These are phyloP conservation scores for Spinacia oleracea DNA, from an alignment of 179 eudicot genomes.

Conservation along the genomic window DNA sequence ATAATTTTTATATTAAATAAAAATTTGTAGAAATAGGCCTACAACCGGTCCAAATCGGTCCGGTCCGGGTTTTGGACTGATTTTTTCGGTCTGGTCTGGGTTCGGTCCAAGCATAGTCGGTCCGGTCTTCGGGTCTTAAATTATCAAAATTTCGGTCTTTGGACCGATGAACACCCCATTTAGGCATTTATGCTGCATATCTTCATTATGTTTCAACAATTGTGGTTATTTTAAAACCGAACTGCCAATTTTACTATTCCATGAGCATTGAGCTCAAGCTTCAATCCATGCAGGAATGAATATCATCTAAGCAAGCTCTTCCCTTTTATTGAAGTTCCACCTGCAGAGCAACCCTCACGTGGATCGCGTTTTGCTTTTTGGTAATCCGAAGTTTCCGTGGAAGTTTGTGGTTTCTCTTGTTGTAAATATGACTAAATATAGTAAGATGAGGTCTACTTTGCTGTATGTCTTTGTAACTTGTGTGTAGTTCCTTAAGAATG, in stretches of 20 bases:
- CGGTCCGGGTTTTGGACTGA: too few relatives aligned
- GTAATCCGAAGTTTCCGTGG: neutral
- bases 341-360: neutral
- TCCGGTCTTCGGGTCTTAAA: too few relatives aligned
- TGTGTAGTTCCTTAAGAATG: neutral
- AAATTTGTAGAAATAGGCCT: too few relatives aligned
- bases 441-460: neutral
- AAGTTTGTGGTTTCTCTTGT: neutral
- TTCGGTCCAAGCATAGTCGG: too few relatives aligned
- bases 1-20: too few relatives aligned
- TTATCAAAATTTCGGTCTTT: too few relatives aligned
- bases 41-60: too few relatives aligned
- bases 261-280: neutral
- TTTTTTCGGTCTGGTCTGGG: too few relatives aligned
- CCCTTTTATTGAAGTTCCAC: neutral
- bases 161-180: too few relatives aligned
- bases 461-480: neutral
- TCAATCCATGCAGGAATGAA: neutral
- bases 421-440: neutral
- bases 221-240: neutral
- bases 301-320: slow-evolving; percentile 12
- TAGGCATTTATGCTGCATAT: too few relatives aligned
- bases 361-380: neutral
- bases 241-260: neutral
- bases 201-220: neutral